phyloP scores from a whole-genome alignment of 2,329 filamentous ascomycete species.

The Alternaria brassicicola region DNA sequence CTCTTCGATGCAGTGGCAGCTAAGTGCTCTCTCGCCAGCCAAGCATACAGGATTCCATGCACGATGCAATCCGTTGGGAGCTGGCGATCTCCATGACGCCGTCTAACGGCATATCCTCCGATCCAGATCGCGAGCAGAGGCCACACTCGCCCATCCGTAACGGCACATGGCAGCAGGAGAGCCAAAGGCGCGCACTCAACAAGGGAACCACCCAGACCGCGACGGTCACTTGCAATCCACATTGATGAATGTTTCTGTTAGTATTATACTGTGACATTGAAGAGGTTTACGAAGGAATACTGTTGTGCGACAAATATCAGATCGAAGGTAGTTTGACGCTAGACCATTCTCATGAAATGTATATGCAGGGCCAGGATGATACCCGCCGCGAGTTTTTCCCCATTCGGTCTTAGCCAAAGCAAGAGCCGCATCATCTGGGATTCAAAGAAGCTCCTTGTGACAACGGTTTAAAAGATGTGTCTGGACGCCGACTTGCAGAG shows the following conservation, averaged over 20 bases:
- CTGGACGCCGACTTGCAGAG: not conserved
- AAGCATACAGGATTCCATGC: slow-evolving; percentile 18
- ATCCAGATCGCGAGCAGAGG: slow-evolving; percentile 32
- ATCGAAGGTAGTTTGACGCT: slow-evolving; percentile 21
- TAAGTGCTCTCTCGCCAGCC: slow-evolving; percentile 16
- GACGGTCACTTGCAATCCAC: slow-evolving; percentile 16
- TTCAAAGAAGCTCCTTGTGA: not conserved
- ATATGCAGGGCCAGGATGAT: slow-evolving; percentile 21
- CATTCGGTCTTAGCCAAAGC: not conserved
- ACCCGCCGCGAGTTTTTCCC: slow-evolving; percentile 1
- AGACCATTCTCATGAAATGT: slow-evolving; percentile 27
- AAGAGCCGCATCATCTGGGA: not conserved
- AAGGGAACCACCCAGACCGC: slow-evolving; percentile 16
- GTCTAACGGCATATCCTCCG: slow-evolving; percentile 22
- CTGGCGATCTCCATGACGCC: slow-evolving; percentile 24
- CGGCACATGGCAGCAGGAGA: slow-evolving; percentile 4
- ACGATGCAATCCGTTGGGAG: slow-evolving; percentile 28
- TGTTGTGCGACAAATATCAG: slow-evolving; percentile 14
- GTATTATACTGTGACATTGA: slow-evolving; percentile 11
- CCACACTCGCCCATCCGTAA: slow-evolving; percentile 19
- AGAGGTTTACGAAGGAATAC: slow-evolving; percentile 1
- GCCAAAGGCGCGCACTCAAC: slow-evolving; percentile 9
- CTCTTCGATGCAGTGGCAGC: slow-evolving; percentile 8
- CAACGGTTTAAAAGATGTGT: not conserved
- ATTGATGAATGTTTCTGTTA: slow-evolving; percentile 17